These are phyloP conservation scores for Moricandia moricandioides DNA, from an alignment of 345 rosid species.

Conservation along the genomic window DNA sequence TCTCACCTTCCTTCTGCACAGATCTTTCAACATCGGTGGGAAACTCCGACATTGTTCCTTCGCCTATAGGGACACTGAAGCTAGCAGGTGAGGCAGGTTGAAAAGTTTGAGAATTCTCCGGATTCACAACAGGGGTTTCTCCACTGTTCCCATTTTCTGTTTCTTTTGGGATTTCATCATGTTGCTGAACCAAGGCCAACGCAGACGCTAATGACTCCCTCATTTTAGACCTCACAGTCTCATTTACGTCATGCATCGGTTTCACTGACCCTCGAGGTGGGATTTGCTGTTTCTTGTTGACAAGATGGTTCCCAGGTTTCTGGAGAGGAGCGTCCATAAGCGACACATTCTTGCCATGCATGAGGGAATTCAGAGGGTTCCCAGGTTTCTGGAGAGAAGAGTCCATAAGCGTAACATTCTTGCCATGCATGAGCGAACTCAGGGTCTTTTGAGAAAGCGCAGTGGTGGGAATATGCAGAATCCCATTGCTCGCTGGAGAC, in stretches of 20 bases:
- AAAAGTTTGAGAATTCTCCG: slow-evolving; percentile 35
- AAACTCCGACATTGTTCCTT: slow-evolving; percentile 20
- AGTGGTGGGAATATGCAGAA: slow-evolving; percentile 43
- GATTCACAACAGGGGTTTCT: slow-evolving; percentile 22
- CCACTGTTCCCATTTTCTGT: slow-evolving; percentile 43
- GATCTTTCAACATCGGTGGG: slow-evolving; percentile 28
- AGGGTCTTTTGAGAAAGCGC: slow-evolving; percentile 42
- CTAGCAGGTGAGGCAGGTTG: slow-evolving; percentile 27
- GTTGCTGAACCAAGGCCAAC: slow-evolving; percentile 57
- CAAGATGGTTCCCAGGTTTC: slow-evolving; percentile 44
- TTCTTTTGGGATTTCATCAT: slow-evolving; percentile 34
- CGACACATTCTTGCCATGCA: slow-evolving; percentile 42
- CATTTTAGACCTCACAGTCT: slow-evolving; percentile 83
- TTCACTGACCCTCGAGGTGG: slow-evolving; percentile 44
- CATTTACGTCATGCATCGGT: slow-evolving; percentile 46
- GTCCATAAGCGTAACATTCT: slow-evolving; percentile 41
- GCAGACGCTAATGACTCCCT: slow-evolving; percentile 84
- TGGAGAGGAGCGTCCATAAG: slow-evolving; percentile 38
- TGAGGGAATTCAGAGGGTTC: slow-evolving; percentile 39
- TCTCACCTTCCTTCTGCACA: slow-evolving; percentile 26
- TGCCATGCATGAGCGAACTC: slow-evolving; percentile 40
- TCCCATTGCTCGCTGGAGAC: slow-evolving; percentile 44
- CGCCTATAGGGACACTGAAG: slow-evolving; percentile 25
- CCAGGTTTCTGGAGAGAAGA: slow-evolving; percentile 46
- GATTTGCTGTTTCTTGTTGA: slow-evolving; percentile 45